Percentiles rank a stretch among this genome's conserved stretches.
Conservation (phyloP, 1,284 basidiomycete genomes). For the Cryptococcus sp. region DNA sequence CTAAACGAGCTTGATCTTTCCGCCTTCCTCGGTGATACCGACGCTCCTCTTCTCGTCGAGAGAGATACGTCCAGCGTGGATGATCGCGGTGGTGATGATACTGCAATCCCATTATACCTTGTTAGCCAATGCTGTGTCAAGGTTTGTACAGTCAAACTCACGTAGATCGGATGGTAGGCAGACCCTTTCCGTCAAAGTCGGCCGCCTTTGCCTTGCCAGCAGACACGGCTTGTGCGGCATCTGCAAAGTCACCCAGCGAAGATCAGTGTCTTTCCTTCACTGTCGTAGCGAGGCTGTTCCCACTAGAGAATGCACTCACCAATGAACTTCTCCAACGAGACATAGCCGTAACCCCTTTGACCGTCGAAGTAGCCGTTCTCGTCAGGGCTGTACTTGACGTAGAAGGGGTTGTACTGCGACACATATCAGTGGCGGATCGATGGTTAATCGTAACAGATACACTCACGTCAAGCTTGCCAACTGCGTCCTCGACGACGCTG, state of each 20-base stretch:
- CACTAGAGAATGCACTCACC: constrained; percentile 38
- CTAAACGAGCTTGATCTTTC: constrained; percentile 63
- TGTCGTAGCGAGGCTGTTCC: neutral
- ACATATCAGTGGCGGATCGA: neutral
- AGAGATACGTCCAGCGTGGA: constrained; percentile 84
- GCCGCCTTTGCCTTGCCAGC: constrained; percentile 62
- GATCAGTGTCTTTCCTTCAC: neutral
- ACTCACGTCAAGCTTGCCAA: constrained; percentile 62
- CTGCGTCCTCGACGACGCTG: constrained; percentile 73
- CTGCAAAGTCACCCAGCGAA: constrained; percentile 1
- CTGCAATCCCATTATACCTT: constrained; percentile 53
- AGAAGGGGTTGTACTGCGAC: constrained; percentile 76
- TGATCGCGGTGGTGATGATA: constrained; percentile 84
- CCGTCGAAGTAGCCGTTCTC: constrained; percentile 90
- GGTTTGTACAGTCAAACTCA: constrained; percentile 18
- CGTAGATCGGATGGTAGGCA: constrained; percentile 74
- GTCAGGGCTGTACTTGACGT: constrained; percentile 92
- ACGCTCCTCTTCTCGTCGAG: constrained; percentile 84
- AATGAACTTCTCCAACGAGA: constrained; percentile 90
- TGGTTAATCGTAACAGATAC: neutral
- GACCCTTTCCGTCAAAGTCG: constrained; percentile 74
- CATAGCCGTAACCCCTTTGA: constrained; percentile 83
- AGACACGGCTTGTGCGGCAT: constrained; percentile 62
- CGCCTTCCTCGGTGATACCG: constrained; percentile 66
- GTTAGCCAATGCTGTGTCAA: neutral